Conservation (phyloP, 2,329 filamentous ascomycete species). For the Cordyceps tenuipes region DNA sequence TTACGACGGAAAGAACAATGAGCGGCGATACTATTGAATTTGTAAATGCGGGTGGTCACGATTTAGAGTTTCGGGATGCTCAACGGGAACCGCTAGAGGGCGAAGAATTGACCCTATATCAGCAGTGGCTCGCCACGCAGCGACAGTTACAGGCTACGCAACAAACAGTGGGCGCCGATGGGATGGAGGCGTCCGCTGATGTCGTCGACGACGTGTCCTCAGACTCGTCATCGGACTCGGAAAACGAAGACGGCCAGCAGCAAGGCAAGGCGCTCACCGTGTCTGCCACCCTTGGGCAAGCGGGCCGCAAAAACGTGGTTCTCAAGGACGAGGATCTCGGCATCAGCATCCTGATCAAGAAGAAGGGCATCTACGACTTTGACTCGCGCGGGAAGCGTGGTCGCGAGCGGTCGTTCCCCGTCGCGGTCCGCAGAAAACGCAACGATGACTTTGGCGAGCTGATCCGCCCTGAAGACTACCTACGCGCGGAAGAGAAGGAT, state of each 20-base stretch:
- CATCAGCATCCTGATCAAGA: constrained; percentile 80
- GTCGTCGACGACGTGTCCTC: constrained; percentile 78
- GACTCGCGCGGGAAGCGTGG: constrained; percentile 88
- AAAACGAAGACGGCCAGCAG: constrained; percentile 82
- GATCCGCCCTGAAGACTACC: constrained; percentile 87
- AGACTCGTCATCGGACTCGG: constrained; percentile 76
- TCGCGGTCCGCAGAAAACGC: constrained; percentile 69
- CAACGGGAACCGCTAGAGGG: constrained; percentile 60
- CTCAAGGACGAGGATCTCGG: constrained; percentile 86
- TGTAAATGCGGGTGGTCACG: constrained; percentile 55
- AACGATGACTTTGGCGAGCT: constrained; percentile 89
- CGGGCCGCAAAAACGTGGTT: constrained; percentile 75
- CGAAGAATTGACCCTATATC: constrained; percentile 72
- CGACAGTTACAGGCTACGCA: constrained; percentile 77
- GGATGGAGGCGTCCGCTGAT: constrained; percentile 62
- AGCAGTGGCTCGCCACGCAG: constrained; percentile 86
- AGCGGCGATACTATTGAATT: constrained; percentile 55
- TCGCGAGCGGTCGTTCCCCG: constrained; percentile 84
- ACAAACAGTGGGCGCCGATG: constrained; percentile 58
- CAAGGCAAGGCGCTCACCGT: constrained; percentile 89
- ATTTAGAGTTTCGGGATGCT: constrained; percentile 52
- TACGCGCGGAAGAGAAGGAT: constrained; percentile 85
- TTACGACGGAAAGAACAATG: constrained; percentile 47
- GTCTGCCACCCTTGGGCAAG: constrained; percentile 75
- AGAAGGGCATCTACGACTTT: constrained; percentile 87